These are phyloP conservation scores for Jamesozyma jinghongensis DNA, from an alignment of 805 yeast genomes.

Conservation along the genomic window DNA sequence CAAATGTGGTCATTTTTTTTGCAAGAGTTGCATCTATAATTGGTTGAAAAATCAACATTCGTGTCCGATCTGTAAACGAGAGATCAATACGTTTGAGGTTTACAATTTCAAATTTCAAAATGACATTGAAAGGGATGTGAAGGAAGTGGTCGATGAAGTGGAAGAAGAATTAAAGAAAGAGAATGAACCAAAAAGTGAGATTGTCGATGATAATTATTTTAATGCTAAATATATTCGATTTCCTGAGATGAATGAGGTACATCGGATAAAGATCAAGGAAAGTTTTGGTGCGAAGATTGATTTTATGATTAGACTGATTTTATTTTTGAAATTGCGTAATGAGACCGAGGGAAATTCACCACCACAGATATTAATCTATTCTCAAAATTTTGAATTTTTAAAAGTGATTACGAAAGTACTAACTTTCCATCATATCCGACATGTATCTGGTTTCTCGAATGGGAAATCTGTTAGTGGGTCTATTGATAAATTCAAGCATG, in stretches of 20 bases:
- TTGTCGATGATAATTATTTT: conserved; percentile 2
- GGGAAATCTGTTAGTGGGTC: conserved; percentile 28
- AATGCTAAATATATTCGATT: conserved; percentile 15
- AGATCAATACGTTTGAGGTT: conserved; percentile 41
- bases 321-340: conserved; percentile 51
- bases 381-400: conserved; percentile 80
- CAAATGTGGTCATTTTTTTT: conserved; percentile 87
- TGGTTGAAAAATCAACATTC: conserved; percentile 54
- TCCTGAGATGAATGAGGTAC: conserved; percentile 36
- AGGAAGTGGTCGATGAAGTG: not conserved
- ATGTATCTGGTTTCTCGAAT: conserved; percentile 36
- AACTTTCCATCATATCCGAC: conserved; percentile 44
- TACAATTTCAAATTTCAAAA: conserved; percentile 54
- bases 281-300: conserved; percentile 83
- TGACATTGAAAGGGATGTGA: conserved; percentile 5
- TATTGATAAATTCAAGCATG: conserved; percentile 48
- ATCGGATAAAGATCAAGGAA: conserved; percentile 34
- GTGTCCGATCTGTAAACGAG: conserved; percentile 79
- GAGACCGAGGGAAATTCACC: conserved; percentile 24
- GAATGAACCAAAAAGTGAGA: not conserved
- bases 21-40: conserved; percentile 64
- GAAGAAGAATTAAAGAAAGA: conserved; percentile 3
- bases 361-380: conserved; percentile 77
- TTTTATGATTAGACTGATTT: conserved; percentile 62
- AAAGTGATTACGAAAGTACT: conserved; percentile 59